phyloP scores from a whole-genome alignment of 371 early-diverging fungal species.

The Mortierella sp. region DNA sequence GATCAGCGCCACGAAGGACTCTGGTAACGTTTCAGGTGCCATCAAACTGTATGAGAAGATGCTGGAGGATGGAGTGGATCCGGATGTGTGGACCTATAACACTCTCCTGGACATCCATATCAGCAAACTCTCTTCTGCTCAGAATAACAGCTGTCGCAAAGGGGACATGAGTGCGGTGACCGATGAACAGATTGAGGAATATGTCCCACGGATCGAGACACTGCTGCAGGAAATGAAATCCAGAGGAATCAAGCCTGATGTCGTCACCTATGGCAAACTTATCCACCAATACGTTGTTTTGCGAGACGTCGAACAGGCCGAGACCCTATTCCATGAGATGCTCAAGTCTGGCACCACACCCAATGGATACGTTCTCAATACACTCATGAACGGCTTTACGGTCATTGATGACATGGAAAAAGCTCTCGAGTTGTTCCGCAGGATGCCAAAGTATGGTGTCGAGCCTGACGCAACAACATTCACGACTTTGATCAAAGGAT shows the following conservation, averaged over 20 bases:
- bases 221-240: conserved; percentile 36
- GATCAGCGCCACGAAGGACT: conserved; percentile 40
- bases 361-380: conserved; percentile 45
- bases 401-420: conserved; percentile 58
- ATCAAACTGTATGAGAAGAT: conserved; percentile 30
- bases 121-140: not conserved
- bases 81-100: conserved; percentile 51
- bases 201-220: conserved; percentile 32
- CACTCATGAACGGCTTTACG: conserved; percentile 58
- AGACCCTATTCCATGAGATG: conserved; percentile 50
- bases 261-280: conserved; percentile 43
- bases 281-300: conserved; percentile 56
- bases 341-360: conserved; percentile 37
- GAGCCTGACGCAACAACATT: conserved; percentile 47
- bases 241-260: conserved; percentile 33
- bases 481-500: conserved; percentile 57
- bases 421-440: conserved; percentile 52
- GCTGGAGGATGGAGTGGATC: conserved; percentile 25
- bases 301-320: conserved; percentile 56
- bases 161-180: conserved; percentile 10
- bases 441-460: conserved; percentile 48
- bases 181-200: conserved; percentile 24
- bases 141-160: conserved; percentile 8
- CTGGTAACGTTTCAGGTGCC: conserved; percentile 18
- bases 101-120: conserved; percentile 32